Percentiles rank a stretch among this genome's conserved stretches.
Evolutionary conservation across 2,329 filamentous ascomycete species (phyloP).

Genomic region (Camptophora hylomeconis): DNA sequence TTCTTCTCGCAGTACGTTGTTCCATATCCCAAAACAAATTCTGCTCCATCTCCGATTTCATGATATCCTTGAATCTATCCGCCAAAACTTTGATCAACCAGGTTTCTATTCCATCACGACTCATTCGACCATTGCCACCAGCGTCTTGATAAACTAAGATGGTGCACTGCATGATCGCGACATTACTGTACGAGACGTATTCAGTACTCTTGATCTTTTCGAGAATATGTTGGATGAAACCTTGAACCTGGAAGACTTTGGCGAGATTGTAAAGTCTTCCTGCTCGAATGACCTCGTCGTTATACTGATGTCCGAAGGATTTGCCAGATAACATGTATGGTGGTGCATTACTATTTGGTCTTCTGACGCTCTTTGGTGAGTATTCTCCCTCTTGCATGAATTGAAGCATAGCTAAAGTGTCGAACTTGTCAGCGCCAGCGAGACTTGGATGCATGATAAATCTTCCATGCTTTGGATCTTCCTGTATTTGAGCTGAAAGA

Average conservation of each 20-base stretch:
- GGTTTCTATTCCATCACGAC: no score
- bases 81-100: constrained; percentile 7
- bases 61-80: constrained; percentile 4
- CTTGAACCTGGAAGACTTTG: constrained; percentile 7
- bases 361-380: constrained; percentile 7
- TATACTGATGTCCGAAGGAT: constrained; percentile 6
- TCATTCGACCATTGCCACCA: constrained; percentile 4
- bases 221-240: constrained; percentile 7
- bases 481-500: constrained; percentile 7
- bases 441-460: constrained; percentile 15
- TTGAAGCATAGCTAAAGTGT: constrained; percentile 11
- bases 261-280: constrained; percentile 11
- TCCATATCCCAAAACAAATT: no score
- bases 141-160: constrained; percentile 1
- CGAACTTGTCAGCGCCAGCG: constrained; percentile 5
- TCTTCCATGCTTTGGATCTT: constrained; percentile 3
- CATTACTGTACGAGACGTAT: constrained; percentile 3
- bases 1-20: no score
- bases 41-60: no score
- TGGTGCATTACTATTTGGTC: constrained; percentile 1
- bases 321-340: constrained; percentile 8
- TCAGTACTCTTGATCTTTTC: constrained; percentile 10
- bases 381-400: constrained; percentile 12
- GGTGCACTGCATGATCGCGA: constrained; percentile 1
- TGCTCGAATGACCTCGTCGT: constrained; percentile 5